Conservation (phyloP, 306 rosid genomes). For the Cucurbita pepo region DNA sequence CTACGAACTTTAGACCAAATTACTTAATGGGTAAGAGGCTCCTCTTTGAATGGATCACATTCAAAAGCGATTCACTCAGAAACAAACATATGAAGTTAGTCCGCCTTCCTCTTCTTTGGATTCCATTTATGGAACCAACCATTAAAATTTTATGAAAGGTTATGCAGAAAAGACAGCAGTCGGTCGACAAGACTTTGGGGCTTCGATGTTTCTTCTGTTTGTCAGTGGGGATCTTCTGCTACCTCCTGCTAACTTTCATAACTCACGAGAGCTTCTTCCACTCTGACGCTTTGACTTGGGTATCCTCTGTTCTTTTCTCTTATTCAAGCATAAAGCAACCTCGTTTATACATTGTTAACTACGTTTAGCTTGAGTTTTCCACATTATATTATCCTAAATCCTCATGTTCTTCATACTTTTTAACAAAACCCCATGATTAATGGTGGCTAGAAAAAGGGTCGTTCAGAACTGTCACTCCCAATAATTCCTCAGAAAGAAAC, state of each 20-base stretch:
- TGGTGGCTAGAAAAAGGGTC: not conserved
- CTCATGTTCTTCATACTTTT: not conserved
- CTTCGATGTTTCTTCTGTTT: not conserved
- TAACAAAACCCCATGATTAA: not conserved
- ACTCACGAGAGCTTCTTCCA: not conserved
- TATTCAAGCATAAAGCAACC: not conserved
- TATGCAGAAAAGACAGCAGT: not conserved
- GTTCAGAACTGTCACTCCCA: not conserved
- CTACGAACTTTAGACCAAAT: no score
- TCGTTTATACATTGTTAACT: no score
- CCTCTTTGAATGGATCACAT: not conserved
- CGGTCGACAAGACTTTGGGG: not conserved
- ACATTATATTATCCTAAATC: not conserved
- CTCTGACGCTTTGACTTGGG: not conserved
- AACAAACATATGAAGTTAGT: not conserved
- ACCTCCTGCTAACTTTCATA: not conserved
- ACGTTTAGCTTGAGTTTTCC: no score
- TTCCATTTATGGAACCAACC: not conserved
- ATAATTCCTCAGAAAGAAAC: not conserved
- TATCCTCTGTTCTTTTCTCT: not conserved
- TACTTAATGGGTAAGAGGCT: no score
- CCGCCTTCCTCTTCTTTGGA: not conserved
- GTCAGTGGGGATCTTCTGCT: not conserved
- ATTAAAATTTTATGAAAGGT: not conserved
- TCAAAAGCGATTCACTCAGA: not conserved